phyloP scores from a whole-genome alignment of 225 moss, liverwort and hornwort species.

The Climacium dendroides region DNA sequence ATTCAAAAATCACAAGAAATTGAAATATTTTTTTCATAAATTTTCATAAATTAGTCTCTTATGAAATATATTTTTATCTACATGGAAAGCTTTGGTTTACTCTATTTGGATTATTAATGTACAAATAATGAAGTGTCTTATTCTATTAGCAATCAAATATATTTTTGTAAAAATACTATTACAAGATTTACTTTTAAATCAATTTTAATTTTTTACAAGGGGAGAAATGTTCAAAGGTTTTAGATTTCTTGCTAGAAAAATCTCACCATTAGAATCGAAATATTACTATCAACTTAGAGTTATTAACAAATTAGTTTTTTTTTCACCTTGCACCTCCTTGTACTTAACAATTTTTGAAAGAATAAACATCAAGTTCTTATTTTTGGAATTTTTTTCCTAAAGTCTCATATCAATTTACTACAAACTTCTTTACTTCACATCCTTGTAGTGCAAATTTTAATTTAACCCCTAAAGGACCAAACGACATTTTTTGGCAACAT shows the following conservation, averaged over 20 bases:
- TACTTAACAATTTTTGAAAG: background rate
- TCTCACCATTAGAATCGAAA: background rate
- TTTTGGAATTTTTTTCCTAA: background rate
- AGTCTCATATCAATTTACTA: background rate
- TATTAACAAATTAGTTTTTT: background rate
- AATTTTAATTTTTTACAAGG: background rate
- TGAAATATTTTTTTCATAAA: too few relatives aligned
- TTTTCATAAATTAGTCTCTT: background rate
- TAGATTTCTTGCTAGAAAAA: background rate
- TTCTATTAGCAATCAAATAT: background rate
- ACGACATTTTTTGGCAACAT: too few relatives aligned
- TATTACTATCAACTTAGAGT: background rate
- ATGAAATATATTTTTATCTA: background rate
- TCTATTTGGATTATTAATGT: background rate
- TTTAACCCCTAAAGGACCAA: too few relatives aligned
- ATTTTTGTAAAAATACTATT: background rate
- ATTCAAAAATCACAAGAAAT: background rate
- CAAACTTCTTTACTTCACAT: too few relatives aligned
- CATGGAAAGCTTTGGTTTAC: background rate
- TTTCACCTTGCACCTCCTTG: too few relatives aligned
- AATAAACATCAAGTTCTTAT: background rate
- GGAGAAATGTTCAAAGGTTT: rapidly evolving
- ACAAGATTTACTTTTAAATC: background rate
- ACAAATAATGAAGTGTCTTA: background rate
- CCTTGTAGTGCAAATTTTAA: background rate